Evolutionary conservation across 2,329 filamentous ascomycete genomes (phyloP), one percentile per base, ranked within the genome.

Genomic region (Arthrobotrys sinensis): DNA sequence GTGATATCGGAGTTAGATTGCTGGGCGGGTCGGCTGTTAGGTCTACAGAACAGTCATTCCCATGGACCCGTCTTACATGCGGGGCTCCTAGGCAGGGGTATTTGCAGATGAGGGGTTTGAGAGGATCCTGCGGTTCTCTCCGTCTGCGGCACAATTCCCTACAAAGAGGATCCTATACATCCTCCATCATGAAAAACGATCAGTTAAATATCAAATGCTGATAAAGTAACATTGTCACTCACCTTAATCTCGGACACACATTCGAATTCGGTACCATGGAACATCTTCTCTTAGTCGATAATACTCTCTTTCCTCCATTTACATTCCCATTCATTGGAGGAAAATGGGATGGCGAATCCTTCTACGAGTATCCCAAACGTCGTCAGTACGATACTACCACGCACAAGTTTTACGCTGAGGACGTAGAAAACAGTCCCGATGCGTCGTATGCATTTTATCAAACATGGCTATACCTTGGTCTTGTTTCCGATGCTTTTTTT

Each of bases 401-500:
- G 2, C 76, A 67, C 16, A 64, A 65, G 19, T 79, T 75, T 46
- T 36, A 36, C 40, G 53, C 10, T 28, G 67, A 66, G n/a, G 68
- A 21, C 10, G 76, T 46, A 16, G 76, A 69, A 32, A 75, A 55
- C 21, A 75, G 57, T 57, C 76, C 48, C 2, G 76, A 79, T 24
- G 69, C 67, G 19, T 48, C 75, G 0, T 79, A 69, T 36, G 64
- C 63, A 14, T 79, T 79, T 46, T 69, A 57, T 16, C 76, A 79
- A 40, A 73, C 63, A n/a, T 79, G 76, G 76, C 21, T 75, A 16
- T 79, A 79, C 40, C 52, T 79, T 2, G 76, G 76, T 0, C 38
- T 79, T 21, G 64, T 79, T 34, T 34, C 63, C 10, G 64, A 75
- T 6, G 48, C 11, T 1, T 75, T 79, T n/a, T 43, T 55, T n/a